phyloP scores from a whole-genome alignment of 1,284 basidiomycete genomes.

The Tausonia pullulans region DNA sequence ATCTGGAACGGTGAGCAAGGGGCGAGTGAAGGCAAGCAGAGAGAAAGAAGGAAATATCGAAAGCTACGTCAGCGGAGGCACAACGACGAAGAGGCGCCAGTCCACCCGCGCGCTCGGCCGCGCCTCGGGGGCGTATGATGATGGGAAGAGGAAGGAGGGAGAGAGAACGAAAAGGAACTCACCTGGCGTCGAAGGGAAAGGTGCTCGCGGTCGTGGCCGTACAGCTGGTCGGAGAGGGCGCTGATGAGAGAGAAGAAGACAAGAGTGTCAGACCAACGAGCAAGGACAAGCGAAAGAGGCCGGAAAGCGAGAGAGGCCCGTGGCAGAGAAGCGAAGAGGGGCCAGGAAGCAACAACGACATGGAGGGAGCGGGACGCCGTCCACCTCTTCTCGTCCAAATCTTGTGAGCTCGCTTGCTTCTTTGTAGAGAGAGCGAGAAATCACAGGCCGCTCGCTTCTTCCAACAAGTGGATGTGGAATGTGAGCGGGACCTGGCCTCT shows the following conservation, averaged over 20 bases:
- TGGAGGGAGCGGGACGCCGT: too few species aligned
- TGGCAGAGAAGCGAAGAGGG: neutral
- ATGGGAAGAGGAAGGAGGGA: neutral
- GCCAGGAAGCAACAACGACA: neutral
- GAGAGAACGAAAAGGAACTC: conserved; percentile 10
- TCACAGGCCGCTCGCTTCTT: neutral
- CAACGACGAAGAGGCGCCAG: conserved; percentile 3
- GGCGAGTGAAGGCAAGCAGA: too few species aligned
- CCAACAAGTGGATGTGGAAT: neutral
- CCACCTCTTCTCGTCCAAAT: neutral
- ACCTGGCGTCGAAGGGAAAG: conserved; percentile 51
- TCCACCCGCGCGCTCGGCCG: neutral
- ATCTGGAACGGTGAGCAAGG: conserved; percentile 30
- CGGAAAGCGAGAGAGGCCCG: neutral
- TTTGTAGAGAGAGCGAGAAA: neutral
- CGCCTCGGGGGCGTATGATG: neutral
- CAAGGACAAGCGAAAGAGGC: neutral
- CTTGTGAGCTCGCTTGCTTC: neutral
- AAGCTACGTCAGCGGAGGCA: neutral
- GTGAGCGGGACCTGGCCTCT: neutral
- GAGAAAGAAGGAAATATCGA: neutral
- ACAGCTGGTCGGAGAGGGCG: conserved; percentile 47
- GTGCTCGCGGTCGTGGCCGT: conserved; percentile 62
- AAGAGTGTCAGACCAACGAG: neutral
- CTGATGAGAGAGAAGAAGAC: conserved; percentile 1